Conservation (phyloP, 176 grass and related monocot species). For the Cocos nucifera region DNA sequence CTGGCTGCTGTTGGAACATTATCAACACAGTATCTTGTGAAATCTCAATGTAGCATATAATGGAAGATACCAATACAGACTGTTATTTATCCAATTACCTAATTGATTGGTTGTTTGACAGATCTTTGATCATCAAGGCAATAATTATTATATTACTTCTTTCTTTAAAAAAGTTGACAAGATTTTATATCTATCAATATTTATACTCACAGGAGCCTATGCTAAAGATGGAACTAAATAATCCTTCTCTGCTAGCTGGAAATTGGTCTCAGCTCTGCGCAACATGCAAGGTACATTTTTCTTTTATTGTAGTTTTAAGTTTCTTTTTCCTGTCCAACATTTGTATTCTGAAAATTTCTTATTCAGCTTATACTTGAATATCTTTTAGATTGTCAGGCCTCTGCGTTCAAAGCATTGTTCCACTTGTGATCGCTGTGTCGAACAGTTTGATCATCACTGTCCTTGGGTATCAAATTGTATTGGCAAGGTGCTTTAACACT, state of each 20-base stretch:
- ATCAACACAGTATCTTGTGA: too few relatives aligned
- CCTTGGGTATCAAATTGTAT: constrained; percentile 99
- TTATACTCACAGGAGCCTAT: constrained; percentile 55
- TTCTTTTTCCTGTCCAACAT: too few relatives aligned
- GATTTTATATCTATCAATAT: constrained; percentile 11
- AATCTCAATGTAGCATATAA: too few relatives aligned
- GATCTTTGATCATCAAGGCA: too few relatives aligned
- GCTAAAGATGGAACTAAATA: constrained; percentile 76
- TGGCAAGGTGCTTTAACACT: constrained; percentile 53
- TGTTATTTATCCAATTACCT: too few relatives aligned
- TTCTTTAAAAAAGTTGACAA: background rate
- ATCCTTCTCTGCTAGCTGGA: constrained; percentile 70
- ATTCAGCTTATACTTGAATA: constrained; percentile 15
- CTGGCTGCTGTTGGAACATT: too few relatives aligned
- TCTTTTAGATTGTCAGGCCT: constrained; percentile 81
- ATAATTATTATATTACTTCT: too few relatives aligned
- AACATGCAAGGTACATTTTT: constrained; percentile 83
- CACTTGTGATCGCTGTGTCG: constrained; percentile 96
- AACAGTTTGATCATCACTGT: constrained; percentile 99
- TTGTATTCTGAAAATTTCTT: too few relatives aligned
- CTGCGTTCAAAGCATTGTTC: constrained; percentile 92
- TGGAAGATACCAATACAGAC: too few relatives aligned
- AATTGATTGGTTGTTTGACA: too few relatives aligned
- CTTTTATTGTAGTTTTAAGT: too few relatives aligned
- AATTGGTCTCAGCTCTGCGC: constrained; percentile 97